A percentile compares a stretch with the other conserved stretches of the same genome.
phyloP scores from a whole-genome alignment of 2,329 filamentous ascomycete species.

The Colletotrichum tanaceti region DNA sequence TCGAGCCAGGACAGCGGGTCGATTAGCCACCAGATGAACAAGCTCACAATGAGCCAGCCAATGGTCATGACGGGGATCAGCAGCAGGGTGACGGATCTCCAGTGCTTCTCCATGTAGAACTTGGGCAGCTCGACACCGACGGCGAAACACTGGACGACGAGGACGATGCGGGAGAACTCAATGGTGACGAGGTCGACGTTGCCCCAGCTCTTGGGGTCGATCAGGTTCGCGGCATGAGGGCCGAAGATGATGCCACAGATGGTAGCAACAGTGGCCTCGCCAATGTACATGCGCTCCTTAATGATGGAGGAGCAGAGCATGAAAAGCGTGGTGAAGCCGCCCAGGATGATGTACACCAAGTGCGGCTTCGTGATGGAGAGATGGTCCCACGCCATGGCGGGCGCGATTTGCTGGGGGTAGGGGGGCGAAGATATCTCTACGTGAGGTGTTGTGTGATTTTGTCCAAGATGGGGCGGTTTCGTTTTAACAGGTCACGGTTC shows the following conservation, averaged over 20 bases:
- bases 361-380: conserved; percentile 92
- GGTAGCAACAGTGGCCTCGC: conserved; percentile 94
- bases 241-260: conserved; percentile 90
- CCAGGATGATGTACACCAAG: conserved; percentile 97
- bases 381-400: conserved; percentile 80
- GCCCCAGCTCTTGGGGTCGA: conserved; percentile 81
- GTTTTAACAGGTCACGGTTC: background rate
- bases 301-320: conserved; percentile 98
- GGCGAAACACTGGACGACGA: conserved; percentile 93
- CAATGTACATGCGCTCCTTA: conserved; percentile 98
- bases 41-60: conserved; percentile 91
- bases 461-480: no score
- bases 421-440: conserved; percentile 1
- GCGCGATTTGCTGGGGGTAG: conserved; percentile 21
- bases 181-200: conserved; percentile 88
- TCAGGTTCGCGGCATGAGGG: conserved; percentile 83
- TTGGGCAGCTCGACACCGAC: conserved; percentile 91
- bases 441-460: background rate
- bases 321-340: conserved; percentile 96
- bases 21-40: conserved; percentile 95
- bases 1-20: conserved; percentile 87
- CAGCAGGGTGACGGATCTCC: conserved; percentile 89
- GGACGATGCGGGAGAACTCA: conserved; percentile 88
- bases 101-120: conserved; percentile 98
- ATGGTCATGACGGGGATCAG: conserved; percentile 97